Conservation (phyloP, 208 protist species). For the Acanthamoeba lugdunensis region DNA sequence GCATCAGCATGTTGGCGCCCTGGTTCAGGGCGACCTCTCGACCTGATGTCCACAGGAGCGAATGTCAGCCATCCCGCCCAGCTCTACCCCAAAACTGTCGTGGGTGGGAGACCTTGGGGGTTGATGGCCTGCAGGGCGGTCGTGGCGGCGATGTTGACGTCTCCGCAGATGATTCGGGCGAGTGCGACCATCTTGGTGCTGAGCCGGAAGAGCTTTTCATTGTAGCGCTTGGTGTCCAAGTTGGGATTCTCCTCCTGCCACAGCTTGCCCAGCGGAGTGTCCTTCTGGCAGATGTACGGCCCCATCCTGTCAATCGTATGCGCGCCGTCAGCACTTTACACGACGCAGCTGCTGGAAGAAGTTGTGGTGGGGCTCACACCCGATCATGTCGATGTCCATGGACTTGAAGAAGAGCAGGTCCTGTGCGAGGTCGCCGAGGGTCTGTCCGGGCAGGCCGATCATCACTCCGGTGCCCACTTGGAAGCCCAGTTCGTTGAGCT, state of each 20-base stretch:
- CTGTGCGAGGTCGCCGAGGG: conserved; percentile 78
- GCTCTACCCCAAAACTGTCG: background rate
- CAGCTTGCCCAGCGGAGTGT: conserved; percentile 77
- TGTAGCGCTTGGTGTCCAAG: conserved; percentile 44
- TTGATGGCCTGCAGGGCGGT: conserved; percentile 82
- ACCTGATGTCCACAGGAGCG: background rate
- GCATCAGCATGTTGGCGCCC: conserved; percentile 84
- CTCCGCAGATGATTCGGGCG: conserved; percentile 70
- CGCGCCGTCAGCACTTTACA: background rate
- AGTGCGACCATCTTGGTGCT: conserved; percentile 79
- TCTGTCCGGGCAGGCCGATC: conserved; percentile 83
- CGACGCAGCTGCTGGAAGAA: background rate
- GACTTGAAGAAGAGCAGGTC: conserved; percentile 83
- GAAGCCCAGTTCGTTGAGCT: conserved; percentile 74
- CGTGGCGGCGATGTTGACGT: conserved; percentile 84
- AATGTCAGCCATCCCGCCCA: background rate
- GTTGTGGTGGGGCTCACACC: background rate
- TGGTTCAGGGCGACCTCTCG: conserved; percentile 13
- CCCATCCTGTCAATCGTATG: conserved; percentile 74
- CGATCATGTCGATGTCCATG: conserved; percentile 83
- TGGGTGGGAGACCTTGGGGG: conserved; percentile 46
- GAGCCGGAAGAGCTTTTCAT: conserved; percentile 58
- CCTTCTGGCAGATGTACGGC: conserved; percentile 80
- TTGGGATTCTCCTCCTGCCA: conserved; percentile 72
- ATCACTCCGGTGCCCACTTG: conserved; percentile 83